Conservation (phyloP, 805 yeast genomes). For the Candida lessepsii region DNA sequence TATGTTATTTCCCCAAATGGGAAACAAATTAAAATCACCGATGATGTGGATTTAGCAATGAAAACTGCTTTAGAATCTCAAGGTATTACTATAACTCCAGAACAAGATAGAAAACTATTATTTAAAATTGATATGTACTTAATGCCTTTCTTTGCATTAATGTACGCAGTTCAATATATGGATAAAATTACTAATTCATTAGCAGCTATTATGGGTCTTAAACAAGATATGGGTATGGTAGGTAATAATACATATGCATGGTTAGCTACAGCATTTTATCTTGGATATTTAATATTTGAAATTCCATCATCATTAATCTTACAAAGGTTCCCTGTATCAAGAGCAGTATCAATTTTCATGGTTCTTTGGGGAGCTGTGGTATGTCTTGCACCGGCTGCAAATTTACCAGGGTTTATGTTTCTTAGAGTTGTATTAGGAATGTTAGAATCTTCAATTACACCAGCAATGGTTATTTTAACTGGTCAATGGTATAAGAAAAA, state of each 20-base stretch:
- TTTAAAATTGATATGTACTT: constrained; percentile 21
- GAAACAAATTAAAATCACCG: constrained; percentile 24
- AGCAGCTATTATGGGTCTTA: constrained; percentile 36
- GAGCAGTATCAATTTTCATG: constrained; percentile 29
- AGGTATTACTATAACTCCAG: constrained; percentile 17
- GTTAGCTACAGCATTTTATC: constrained; percentile 53
- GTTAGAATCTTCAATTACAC: constrained; percentile 24
- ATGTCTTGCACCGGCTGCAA: constrained; percentile 48
- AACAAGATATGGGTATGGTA: constrained; percentile 29
- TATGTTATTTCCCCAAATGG: constrained; percentile 18
- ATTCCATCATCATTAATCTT: constrained; percentile 38
- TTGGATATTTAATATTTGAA: constrained; percentile 32
- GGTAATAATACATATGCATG: constrained; percentile 20
- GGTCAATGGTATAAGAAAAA: constrained; percentile 28
- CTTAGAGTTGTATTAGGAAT: constrained; percentile 43
- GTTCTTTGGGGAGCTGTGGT: constrained; percentile 59
- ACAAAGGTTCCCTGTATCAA: constrained; percentile 36
- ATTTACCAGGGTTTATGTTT: constrained; percentile 30
- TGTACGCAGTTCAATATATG: constrained; percentile 26
- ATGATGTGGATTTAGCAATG: constrained; percentile 42
- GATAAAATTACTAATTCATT: constrained; percentile 38
- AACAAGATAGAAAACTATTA: constrained; percentile 15
- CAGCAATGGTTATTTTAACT: constrained; percentile 32
- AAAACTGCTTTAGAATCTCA: constrained; percentile 23
- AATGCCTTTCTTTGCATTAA: constrained; percentile 23